These are phyloP conservation scores for Globisporangium acanthophoron DNA, from an alignment of 352 stramenopile species.

Conservation along the genomic window DNA sequence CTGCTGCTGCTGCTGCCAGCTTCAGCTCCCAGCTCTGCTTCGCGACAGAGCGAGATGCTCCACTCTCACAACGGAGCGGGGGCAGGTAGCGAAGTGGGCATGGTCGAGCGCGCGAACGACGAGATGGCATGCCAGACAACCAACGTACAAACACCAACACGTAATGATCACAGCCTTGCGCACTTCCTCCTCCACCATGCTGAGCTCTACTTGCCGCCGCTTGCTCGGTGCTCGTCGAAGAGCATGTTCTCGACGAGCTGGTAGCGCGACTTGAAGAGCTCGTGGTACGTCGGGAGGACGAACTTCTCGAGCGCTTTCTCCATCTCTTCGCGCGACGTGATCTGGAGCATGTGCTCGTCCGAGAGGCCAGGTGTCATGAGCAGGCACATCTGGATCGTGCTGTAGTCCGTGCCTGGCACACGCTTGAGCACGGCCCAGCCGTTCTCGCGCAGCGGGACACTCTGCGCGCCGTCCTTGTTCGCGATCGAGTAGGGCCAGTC, in stretches of 20 bases:
- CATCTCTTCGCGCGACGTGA: background rate
- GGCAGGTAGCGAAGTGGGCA: no score
- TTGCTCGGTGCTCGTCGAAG: constrained; percentile 3
- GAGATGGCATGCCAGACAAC: background rate
- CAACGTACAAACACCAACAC: no score
- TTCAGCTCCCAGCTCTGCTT: no score
- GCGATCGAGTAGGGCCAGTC: constrained; percentile 4
- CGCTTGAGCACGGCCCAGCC: constrained; percentile 9
- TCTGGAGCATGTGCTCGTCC: constrained; percentile 2
- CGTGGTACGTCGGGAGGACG: constrained; percentile 4
- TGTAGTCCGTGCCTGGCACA: constrained; percentile 1
- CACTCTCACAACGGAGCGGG: no score
- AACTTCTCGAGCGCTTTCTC: constrained; percentile 3
- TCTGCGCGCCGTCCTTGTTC: background rate
- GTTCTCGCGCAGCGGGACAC: constrained; percentile 2
- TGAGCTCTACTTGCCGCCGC: background rate
- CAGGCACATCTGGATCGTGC: constrained; percentile 4
- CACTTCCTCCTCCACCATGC: background rate
- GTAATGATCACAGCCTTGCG: background rate
- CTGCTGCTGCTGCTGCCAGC: background rate
- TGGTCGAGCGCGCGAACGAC: no score
- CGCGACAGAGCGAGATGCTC: no score
- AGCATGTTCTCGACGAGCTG: constrained; percentile 17
- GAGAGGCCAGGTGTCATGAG: constrained; percentile 4
- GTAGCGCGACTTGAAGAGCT: constrained; percentile 3